Evolutionary conservation across 1,139 yeast genomes (phyloP), one percentile per base, ranked within the genome.

Genomic region (Zygosaccharomyces sapae): DNA sequence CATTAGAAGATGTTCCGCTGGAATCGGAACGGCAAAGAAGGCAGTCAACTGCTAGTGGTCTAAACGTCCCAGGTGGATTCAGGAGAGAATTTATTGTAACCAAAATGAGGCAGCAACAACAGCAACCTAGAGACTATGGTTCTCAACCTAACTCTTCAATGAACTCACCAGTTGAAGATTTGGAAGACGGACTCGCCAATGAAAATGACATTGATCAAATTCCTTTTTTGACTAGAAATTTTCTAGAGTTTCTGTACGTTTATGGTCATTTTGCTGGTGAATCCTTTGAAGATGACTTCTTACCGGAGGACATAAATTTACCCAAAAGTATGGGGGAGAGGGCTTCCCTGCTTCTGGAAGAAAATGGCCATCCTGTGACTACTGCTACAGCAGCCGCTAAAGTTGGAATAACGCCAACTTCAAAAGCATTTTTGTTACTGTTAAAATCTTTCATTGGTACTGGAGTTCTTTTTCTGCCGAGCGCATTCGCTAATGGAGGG

Each of bases 201-300:
- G 33, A 12, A 7, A 45, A 43, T 29, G 56, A 55, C 29, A 50
- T 63, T 20, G 65, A 68, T 27, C 56, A 61, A 49, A 69, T 69
- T 3, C 74, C 79, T 30, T 74, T 81, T 52, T 63, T 84, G 43
- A 81, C 92, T 1, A 73, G 77, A 46, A 84, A 84, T 63, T 85
- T 85, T 55, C 72, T 84, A 55, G 94, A 85, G 62, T 84, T 85
- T 59, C 70, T 85, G 44, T 80, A 84, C 55, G 74, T 85, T 9
- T 84, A 84, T 63, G 94, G 94, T 3, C 90, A 84, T 70, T 85
- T 85, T 67, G 92, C 92, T 1, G 94, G 94, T 56, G 94, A 85
- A 67, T 79, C 81, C 38, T 74, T 85, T 50, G 88, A 83, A 56
- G 84, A 80, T 58, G 90, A 83, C 53, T 86, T 83, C 49, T 77